Conservation (phyloP, 2,329 filamentous ascomycete genomes). For the Clonostachys sp. region DNA sequence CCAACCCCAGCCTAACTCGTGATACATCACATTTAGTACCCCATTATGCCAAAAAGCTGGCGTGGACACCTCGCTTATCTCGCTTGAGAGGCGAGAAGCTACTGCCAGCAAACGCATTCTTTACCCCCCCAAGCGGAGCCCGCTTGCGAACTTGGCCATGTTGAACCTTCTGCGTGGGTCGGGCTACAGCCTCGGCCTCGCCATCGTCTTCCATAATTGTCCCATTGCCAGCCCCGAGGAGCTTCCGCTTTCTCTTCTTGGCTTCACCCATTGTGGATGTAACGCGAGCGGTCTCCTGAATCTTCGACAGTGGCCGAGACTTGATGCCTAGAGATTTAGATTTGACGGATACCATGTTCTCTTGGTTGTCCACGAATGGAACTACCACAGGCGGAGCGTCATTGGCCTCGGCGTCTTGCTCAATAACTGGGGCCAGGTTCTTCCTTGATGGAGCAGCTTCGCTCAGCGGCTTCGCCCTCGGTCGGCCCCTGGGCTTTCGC, state of each 20-base stretch:
- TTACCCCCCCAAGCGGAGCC: constrained; percentile 29
- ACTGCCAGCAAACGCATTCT: constrained; percentile 42
- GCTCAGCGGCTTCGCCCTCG: constrained; percentile 36
- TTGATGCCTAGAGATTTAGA: too few relatives aligned
- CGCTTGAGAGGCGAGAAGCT: constrained; percentile 71
- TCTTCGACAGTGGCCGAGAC: too few relatives aligned
- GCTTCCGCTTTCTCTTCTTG: constrained; percentile 69
- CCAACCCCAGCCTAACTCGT: too few relatives aligned
- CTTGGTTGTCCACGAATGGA: too few relatives aligned
- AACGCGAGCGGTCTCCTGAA: too few relatives aligned
- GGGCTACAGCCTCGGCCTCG: constrained; percentile 31
- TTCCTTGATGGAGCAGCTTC: constrained; percentile 40
- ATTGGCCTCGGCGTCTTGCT: too few relatives aligned
- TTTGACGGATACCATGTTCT: too few relatives aligned
- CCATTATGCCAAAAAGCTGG: constrained; percentile 50
- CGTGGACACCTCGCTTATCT: constrained; percentile 57
- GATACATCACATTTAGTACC: too few relatives aligned
- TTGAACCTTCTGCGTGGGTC: constrained; percentile 24
- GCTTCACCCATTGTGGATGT: constrained; percentile 25
- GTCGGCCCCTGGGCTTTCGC: constrained; percentile 37
- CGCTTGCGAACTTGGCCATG: constrained; percentile 21
- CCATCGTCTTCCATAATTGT: constrained; percentile 69
- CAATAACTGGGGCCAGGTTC: constrained; percentile 19
- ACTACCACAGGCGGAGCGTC: too few relatives aligned
- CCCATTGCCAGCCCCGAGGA: constrained; percentile 57